Base-by-base conservation (phyloP, 2,329 filamentous ascomycete genomes). In the Chrysoporthe deuterocubensis region DNA sequence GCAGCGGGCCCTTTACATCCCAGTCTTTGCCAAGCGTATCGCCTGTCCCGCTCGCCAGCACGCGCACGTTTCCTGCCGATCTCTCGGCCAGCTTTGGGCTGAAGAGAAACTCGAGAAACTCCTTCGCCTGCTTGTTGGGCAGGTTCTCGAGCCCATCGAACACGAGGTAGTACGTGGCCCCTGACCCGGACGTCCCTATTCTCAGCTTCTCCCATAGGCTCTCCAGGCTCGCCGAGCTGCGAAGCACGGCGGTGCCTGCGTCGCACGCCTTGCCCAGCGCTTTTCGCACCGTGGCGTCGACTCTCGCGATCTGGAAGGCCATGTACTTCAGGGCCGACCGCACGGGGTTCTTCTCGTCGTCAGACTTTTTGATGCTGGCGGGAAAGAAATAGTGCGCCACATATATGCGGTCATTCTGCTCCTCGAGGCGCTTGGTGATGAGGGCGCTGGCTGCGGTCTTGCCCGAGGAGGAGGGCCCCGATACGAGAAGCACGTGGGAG, bases 311-410 rank as follows among this genome's bases (percentile, higher is more conserved):
- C 62, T 74, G 74, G 58, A 75, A 75, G 1, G 74, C 74, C 71
- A 76, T 75, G 56, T 75, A 73, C 42, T 72, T 72, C 13, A 76
- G 52, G 8, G 72, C 72, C 8, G 67, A 67, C 14, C 72, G 74
- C 34, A 73, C 68, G 0, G 71, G 66, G 32, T 66, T 68, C 43
- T 74, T 73, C 14, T 72, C 65, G 1, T 72, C 72, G 18, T 74
- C 71, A 1, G 65, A 69, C 37, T 72, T 74, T 48, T 71, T 73
- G 26, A 58, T 70, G 42, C 67, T 72, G 11, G 72, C 44, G 11
- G 71, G 69, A 43, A 74, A 75, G 67, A 75, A 76, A 65, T 73
- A 75, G 40, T 76, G 73, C 1, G 73, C 74, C 2, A 72, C 71
- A 21, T 71, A 75, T 2, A 65, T 73, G n/a, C 71, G 72, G 5